Base-by-base conservation (phyloP, 768 basidiomycete species). In the Boletus rubropictus region DNA sequence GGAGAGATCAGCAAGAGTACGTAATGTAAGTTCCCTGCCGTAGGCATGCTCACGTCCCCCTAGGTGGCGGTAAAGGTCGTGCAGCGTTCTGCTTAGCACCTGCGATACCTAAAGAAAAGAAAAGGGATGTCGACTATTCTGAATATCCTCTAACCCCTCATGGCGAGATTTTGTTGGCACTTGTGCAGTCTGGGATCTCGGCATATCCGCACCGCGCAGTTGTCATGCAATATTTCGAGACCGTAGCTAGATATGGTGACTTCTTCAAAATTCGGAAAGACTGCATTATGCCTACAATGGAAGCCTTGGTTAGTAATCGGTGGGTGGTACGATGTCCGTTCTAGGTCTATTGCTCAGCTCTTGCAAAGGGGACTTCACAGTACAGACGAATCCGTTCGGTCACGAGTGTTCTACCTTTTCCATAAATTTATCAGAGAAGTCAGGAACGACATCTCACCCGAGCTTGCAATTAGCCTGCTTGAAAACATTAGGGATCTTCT, bases 221-320 rank as follows among this genome's bases (percentile, higher is more conserved):
- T 17, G 74, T 80, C 7, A 75, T 94, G 66, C 92, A 95, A 60
- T 93, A 89, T 66, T 97, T 97, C 54, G 96, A 99, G 68, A 87
- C 89, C 5, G 79, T 78, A 10, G 79, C 89, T n/a, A 80, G 96
- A 39, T 99, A 98, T 62, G 79, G 82, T 29, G 96, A 98, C 58
- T 98, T 99, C 65, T 98, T 97, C 82, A 92, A 89, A 66, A 83
- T 93, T 20, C 82, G 91, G 52, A 89, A 85, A 57, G 87, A 90
- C 47, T 89, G 84, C 56, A 89, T 97, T 43, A 73, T 89, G 56
- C 89, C 90, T 2, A 80, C 89, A 2, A 71, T 99, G 27, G 86
- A 92, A 57, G 88, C 88, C 10, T 89, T 99, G 77, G 77, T 98
- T 22, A 90, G 87, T 58, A 48, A 66, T 49, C 77, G 89, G 93